A percentile compares a stretch with the other conserved stretches of the same genome.
Conservation (phyloP, 2,329 filamentous ascomycete species). For the Aspergillus floridensis region DNA sequence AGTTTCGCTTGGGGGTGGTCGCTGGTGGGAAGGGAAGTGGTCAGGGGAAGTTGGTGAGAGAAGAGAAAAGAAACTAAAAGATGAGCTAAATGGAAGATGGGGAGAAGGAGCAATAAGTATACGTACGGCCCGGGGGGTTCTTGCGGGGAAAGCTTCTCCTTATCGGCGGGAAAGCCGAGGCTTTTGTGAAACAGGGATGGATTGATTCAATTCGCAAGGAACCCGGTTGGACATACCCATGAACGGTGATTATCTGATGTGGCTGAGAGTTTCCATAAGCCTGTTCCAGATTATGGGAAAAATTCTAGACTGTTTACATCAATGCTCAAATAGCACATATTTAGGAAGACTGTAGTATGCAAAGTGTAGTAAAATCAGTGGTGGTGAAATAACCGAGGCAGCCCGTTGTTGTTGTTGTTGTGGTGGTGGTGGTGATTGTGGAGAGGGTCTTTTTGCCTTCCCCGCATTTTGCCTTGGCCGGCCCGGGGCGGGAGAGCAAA, state of each 20-base stretch:
- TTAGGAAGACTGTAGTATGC: no score
- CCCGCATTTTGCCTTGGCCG: neutral
- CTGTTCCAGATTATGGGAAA: no score
- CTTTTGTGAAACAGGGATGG: neutral
- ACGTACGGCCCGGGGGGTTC: neutral
- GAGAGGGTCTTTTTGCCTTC: neutral
- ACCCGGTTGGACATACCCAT: no score
- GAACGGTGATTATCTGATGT: no score
- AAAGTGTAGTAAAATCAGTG: neutral
- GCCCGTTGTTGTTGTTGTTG: no score
- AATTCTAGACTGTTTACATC: no score
- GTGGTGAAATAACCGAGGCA: neutral
- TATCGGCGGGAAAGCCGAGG: neutral
- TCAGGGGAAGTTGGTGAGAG: neutral
- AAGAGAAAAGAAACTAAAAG: slow-evolving; percentile 1
- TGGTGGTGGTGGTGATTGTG: neutral
- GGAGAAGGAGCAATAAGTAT: neutral
- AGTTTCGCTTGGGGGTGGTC: neutral
- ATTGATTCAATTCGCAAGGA: no score
- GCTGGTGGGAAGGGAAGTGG: neutral
- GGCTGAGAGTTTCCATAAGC: no score
- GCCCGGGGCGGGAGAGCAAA: no score
- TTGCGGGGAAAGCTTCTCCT: slow-evolving; percentile 16
- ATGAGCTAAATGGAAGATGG: neutral
- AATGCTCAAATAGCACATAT: no score